Conservation (phyloP, 208 protist species). For the Endotrypanum monterogeii region DNA sequence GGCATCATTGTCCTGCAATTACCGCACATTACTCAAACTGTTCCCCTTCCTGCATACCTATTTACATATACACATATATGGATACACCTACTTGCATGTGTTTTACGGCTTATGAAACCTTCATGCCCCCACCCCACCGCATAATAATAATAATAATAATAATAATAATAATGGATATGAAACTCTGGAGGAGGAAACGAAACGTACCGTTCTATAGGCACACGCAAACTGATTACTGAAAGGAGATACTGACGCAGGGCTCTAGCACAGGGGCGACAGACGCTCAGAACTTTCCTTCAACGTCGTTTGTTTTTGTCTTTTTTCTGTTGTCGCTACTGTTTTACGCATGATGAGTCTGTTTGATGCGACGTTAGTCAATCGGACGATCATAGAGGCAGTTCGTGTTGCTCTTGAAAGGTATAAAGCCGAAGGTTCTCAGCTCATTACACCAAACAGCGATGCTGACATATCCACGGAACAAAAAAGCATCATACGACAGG, state of each 20-base stretch:
- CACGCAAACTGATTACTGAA: not conserved
- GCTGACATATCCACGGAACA: conserved; percentile 6
- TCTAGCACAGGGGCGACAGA: too few species aligned
- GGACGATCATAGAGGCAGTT: conserved; percentile 25
- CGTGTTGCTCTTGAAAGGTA: conserved; percentile 19
- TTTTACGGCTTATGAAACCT: too few species aligned
- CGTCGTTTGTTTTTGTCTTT: too few species aligned
- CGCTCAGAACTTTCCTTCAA: too few species aligned
- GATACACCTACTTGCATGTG: not conserved
- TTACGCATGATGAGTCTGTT: not conserved
- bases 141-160: not conserved
- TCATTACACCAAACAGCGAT: not conserved
- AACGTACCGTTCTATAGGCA: not conserved
- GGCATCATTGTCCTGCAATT: too few species aligned
- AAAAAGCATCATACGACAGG: conserved; percentile 11
- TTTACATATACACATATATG: not conserved
- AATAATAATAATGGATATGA: too few species aligned
- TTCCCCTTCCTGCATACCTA: too few species aligned
- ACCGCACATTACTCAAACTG: too few species aligned
- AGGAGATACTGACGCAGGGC: not conserved
- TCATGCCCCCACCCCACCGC: too few species aligned
- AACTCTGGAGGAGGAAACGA: too few species aligned
- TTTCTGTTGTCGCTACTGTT: not conserved
- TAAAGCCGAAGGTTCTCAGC: conserved; percentile 3
- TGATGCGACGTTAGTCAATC: conserved; percentile 11